Evolutionary conservation across 306 rosid genomes (phyloP), one percentile per base, ranked within the genome.

Genomic region (Inga leiocalycina): DNA sequence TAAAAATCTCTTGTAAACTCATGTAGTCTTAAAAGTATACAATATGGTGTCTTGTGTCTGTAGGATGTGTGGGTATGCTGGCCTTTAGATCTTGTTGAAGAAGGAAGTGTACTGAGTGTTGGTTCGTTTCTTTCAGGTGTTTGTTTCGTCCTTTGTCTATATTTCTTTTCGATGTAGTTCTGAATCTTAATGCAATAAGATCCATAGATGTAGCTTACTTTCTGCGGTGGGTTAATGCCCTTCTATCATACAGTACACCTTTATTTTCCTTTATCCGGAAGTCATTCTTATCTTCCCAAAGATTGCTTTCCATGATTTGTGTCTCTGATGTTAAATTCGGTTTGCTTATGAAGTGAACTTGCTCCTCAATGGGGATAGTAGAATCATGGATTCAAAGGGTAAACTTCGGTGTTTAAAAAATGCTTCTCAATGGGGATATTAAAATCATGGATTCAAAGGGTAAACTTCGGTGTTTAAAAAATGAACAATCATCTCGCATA

Each of bases 141-240:
- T 22, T 16, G 39, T 27, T 61, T 7, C 62, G 19, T 74, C 17
- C 48, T 24, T 3, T 34, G 30, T 72, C 20, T 77, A 24, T 19
- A 46, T 35, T 67, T 35, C 46, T 67, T 67, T 11, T 20, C 5
- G 35, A 54, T 75, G 86, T 79, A 83, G 62, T 70, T 86, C 41
- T 65, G 78, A 35, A 64, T 70, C 54, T 65, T 59, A 14, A 46
- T 83, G 54, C 54, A 83, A 77, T 80, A 48, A 80, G 74, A 35
- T 51, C 80, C 14, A 8, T 35, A 9, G 4, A 27, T 17, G 22
- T 69, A 20, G 51, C 32, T 66, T 66, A 2, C 22, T 14, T 16
- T 16, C 44, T 67, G 72, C 44, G 17, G 24, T 17, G 24, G 22
- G 10, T 27, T 12, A 62, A 11, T 24, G 19, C 19, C 37, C 69